phyloP scores from a whole-genome alignment of 2,329 filamentous ascomycete species.

The Cordyceps fumosorosea region DNA sequence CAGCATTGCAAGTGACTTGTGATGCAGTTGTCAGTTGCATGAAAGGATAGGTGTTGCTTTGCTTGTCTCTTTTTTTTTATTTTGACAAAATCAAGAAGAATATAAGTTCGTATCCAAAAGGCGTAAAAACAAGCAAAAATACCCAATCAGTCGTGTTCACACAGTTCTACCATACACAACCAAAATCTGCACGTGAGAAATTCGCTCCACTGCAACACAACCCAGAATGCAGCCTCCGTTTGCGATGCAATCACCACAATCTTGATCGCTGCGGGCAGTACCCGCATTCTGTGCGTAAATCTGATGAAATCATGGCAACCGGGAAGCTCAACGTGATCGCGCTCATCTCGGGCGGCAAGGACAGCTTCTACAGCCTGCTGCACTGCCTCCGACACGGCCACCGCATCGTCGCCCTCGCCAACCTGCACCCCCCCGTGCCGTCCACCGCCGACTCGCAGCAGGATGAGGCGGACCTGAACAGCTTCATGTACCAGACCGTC shows the following conservation, averaged over 20 bases:
- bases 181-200: slow-evolving; percentile 8
- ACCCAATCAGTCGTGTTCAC: background rate
- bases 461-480: slow-evolving; percentile 62
- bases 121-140: too few relatives aligned
- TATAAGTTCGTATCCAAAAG: too few relatives aligned
- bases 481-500: slow-evolving; percentile 99
- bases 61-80: background rate
- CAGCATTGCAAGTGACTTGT: background rate
- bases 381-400: slow-evolving; percentile 87
- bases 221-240: background rate
- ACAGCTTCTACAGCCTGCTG: slow-evolving; percentile 88
- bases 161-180: background rate
- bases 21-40: background rate
- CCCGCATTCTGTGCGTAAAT: background rate
- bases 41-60: background rate
- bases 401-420: slow-evolving; percentile 78
- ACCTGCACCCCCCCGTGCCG: slow-evolving; percentile 44
- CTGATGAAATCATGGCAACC: slow-evolving; percentile 29
- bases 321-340: slow-evolving; percentile 71
- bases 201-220: slow-evolving; percentile 4
- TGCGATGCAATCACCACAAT: background rate
- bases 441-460: background rate
- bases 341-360: slow-evolving; percentile 91
- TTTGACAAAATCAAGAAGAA: background rate
- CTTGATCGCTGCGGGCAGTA: background rate